A percentile compares a stretch with the other conserved stretches of the same genome.
These are phyloP conservation scores for Orbilia javanica DNA, from an alignment of 2,329 filamentous ascomycete species.

Conservation along the genomic window DNA sequence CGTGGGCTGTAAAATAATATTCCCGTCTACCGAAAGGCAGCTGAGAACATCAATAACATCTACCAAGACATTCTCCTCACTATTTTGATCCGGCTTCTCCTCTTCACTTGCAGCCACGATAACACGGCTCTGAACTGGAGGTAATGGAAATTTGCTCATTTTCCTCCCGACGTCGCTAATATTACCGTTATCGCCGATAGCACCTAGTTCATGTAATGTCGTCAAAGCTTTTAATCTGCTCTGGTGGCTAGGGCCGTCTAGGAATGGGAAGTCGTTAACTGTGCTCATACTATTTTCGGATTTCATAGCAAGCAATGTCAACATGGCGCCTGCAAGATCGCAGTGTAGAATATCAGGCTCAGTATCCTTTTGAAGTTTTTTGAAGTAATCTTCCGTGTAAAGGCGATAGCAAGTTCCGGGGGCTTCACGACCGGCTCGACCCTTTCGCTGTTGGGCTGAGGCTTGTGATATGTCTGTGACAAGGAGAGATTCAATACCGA, in stretches of 20 bases:
- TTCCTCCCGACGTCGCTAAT: conserved; percentile 81
- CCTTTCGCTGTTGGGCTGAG: conserved; percentile 89
- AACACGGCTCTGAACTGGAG: conserved; percentile 83
- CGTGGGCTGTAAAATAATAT: conserved; percentile 60
- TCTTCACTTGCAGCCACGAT: conserved; percentile 81
- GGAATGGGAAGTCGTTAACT: conserved; percentile 83
- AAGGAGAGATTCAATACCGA: conserved; percentile 90
- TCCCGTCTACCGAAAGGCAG: conserved; percentile 60
- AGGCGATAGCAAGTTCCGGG: conserved; percentile 89
- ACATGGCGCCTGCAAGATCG: conserved; percentile 84
- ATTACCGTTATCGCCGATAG: conserved; percentile 77
- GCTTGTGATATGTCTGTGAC: conserved; percentile 82
- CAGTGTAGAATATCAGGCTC: conserved; percentile 90
- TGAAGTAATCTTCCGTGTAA: conserved; percentile 83
- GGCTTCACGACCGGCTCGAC: conserved; percentile 91
- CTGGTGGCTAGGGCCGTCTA: conserved; percentile 82
- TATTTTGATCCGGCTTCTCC: conserved; percentile 64
- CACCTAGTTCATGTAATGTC: conserved; percentile 82
- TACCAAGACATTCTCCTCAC: conserved; percentile 75
- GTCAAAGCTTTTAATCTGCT: conserved; percentile 84
- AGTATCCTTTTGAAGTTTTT: conserved; percentile 76
- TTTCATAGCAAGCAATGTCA: conserved; percentile 84
- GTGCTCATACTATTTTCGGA: conserved; percentile 78
- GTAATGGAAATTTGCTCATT: conserved; percentile 85
- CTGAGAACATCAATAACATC: conserved; percentile 79